phyloP scores from a whole-genome alignment of 176 grass and related monocot genomes.

The Chloris gayana region DNA sequence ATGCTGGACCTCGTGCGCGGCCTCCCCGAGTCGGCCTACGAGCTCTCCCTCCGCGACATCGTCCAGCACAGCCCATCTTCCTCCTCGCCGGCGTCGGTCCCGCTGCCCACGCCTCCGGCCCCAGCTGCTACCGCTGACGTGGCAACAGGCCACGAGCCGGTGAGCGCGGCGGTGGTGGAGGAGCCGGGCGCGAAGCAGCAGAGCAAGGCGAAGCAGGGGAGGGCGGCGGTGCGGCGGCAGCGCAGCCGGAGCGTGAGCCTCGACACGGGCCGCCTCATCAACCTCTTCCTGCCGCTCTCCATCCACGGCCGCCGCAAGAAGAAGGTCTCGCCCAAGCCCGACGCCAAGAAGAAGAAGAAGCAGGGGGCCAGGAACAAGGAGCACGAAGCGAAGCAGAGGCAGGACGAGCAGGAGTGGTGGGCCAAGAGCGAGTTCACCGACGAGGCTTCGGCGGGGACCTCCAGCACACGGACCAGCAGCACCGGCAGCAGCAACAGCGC shows the following conservation, averaged over 20 bases:
- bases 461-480: conserved; percentile 69
- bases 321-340: conserved; percentile 63
- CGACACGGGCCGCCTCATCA: conserved; percentile 70
- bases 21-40: conserved; percentile 64
- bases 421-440: conserved; percentile 63
- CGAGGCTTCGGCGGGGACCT: conserved; percentile 35
- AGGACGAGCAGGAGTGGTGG: conserved; percentile 62
- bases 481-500: conserved; percentile 35
- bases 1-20: conserved; percentile 78
- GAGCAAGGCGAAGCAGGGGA: conserved; percentile 7
- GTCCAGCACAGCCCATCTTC: conserved; percentile 45
- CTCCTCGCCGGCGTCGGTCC: background rate
- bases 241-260: conserved; percentile 54
- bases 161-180: no score
- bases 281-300: conserved; percentile 68
- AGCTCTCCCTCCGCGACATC: conserved; percentile 91
- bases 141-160: no score
- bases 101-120: background rate
- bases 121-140: background rate
- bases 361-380: background rate
- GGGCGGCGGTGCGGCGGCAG: conserved; percentile 39
- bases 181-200: background rate
- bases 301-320: conserved; percentile 44
- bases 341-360: conserved; percentile 17
- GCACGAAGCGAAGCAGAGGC: background rate